A percentile compares a stretch with the other conserved stretches of the same genome.
Conservation (phyloP, 2,329 filamentous ascomycete species). For the Chalaropsis thielavioides region DNA sequence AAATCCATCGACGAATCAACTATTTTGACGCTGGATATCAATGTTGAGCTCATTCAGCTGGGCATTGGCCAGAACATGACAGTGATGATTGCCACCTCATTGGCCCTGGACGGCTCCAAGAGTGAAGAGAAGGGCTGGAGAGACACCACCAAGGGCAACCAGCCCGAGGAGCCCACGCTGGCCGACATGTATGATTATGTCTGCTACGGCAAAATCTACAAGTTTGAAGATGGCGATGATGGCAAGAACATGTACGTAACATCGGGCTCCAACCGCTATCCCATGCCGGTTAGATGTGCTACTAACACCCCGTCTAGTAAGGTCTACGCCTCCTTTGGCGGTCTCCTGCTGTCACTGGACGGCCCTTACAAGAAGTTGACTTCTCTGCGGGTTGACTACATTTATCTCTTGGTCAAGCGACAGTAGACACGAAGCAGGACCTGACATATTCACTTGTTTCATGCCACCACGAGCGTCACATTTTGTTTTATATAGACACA, state of each 20-base stretch:
- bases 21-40: conserved; percentile 77
- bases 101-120: conserved; percentile 74
- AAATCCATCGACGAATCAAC: conserved; percentile 61
- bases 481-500: conserved; percentile 15
- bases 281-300: background rate
- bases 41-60: conserved; percentile 55
- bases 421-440: conserved; percentile 6
- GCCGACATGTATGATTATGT: conserved; percentile 81
- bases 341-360: conserved; percentile 75
- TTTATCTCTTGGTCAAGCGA: conserved; percentile 92
- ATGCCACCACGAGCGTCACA: conserved; percentile 14
- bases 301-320: conserved; percentile 42
- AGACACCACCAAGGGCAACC: conserved; percentile 44
- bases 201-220: conserved; percentile 76
- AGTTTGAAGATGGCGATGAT: conserved; percentile 66
- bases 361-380: conserved; percentile 94
- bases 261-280: background rate
- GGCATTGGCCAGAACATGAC: conserved; percentile 58
- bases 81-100: conserved; percentile 68
- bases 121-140: conserved; percentile 70
- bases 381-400: conserved; percentile 77
- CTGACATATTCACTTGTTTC: background rate
- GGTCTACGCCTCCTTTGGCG: conserved; percentile 87
- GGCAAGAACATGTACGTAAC: conserved; percentile 68
- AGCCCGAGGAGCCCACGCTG: conserved; percentile 41